A percentile compares a stretch with the other conserved stretches of the same genome.
Conservation (phyloP, 2,329 filamentous ascomycete genomes). For the Pyrenophora teres region DNA sequence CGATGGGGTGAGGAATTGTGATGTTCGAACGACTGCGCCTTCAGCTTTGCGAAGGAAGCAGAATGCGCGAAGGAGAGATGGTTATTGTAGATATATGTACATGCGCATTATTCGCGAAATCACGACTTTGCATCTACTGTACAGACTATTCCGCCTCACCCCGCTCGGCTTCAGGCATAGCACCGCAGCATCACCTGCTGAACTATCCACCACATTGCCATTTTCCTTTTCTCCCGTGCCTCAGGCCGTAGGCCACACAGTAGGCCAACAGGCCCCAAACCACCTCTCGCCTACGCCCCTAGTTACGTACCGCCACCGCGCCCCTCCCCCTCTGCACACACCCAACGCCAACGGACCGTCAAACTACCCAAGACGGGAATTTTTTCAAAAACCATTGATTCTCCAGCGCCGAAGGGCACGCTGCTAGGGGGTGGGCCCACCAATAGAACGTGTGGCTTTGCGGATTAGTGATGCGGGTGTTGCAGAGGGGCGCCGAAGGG, state of each 20-base stretch:
- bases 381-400: slow-evolving; percentile 6
- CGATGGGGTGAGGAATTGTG: background rate
- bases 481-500: slow-evolving; percentile 3
- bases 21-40: too few relatives aligned
- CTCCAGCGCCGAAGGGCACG: slow-evolving; percentile 17
- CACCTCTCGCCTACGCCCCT: background rate
- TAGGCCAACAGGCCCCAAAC: too few relatives aligned
- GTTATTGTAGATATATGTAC: too few relatives aligned
- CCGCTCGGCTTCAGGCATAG: too few relatives aligned
- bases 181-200: too few relatives aligned
- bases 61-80: too few relatives aligned
- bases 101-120: too few relatives aligned
- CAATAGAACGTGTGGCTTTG: slow-evolving; percentile 4
- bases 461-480: background rate
- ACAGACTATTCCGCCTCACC: too few relatives aligned
- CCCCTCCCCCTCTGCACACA: slow-evolving; percentile 2
- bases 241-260: background rate
- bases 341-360: background rate
- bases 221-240: too few relatives aligned
- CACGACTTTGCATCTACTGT: too few relatives aligned
- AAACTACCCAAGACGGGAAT: slow-evolving; percentile 7
- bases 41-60: too few relatives aligned
- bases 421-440: slow-evolving; percentile 4
- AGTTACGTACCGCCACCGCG: background rate
- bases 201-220: too few relatives aligned